Conservation (phyloP, 164 flowering plant genomes). For the Paratinospora sagittata region DNA sequence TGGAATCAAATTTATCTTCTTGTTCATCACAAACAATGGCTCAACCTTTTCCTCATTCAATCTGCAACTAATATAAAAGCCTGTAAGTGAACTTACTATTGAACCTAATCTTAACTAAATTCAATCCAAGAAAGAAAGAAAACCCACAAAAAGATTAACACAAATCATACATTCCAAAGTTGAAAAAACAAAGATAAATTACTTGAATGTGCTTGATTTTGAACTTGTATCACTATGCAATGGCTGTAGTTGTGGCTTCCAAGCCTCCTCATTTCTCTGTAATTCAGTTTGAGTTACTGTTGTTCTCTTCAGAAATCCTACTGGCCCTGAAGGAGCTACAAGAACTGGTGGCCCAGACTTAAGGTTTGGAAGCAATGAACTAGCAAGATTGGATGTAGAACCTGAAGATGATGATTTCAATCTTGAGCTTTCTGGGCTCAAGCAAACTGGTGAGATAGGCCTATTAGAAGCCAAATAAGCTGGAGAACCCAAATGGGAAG, state of each 20-base stretch:
- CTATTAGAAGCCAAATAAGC: background rate
- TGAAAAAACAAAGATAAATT: slow-evolving; percentile 22
- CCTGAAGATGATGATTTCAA: too few relatives aligned
- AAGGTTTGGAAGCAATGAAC: too few relatives aligned
- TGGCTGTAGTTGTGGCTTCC: slow-evolving; percentile 41
- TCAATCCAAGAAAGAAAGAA: background rate
- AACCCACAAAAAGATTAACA: background rate
- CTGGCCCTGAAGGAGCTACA: slow-evolving; percentile 39
- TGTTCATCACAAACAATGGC: slow-evolving; percentile 51
- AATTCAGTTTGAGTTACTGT: slow-evolving; percentile 32
- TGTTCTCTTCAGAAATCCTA: slow-evolving; percentile 26
- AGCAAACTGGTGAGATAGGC: background rate
- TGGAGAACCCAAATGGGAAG: background rate
- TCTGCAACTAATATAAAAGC: slow-evolving; percentile 37
- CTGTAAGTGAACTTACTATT: background rate
- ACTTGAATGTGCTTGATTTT: slow-evolving; percentile 88
- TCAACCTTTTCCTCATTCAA: slow-evolving; percentile 94
- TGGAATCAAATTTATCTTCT: slow-evolving; percentile 21
- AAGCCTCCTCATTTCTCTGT: slow-evolving; percentile 14
- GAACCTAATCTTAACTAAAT: background rate
- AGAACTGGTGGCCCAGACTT: slow-evolving; percentile 42
- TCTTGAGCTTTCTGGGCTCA: background rate
- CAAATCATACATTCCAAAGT: background rate
- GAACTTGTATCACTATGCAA: slow-evolving; percentile 99
- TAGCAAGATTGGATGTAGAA: too few relatives aligned